These are phyloP conservation scores for Alternaria infectoria DNA, from an alignment of 2,329 filamentous ascomycete species.

Conservation along the genomic window DNA sequence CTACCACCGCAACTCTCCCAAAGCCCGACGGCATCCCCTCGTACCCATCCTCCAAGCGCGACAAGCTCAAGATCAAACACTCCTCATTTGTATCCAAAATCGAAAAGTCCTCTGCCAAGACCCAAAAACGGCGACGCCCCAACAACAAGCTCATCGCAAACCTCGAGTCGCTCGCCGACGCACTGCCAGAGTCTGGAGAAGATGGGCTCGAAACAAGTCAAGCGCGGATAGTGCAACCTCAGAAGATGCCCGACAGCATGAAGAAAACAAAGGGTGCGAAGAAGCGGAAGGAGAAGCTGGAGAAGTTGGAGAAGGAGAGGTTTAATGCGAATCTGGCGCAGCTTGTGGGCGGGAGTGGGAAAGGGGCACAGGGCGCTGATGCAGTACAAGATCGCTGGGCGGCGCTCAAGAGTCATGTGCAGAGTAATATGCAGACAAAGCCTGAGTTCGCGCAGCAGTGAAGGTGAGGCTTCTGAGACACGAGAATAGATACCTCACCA, in stretches of 20 bases:
- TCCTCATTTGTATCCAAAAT: slow-evolving; percentile 79
- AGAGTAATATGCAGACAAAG: slow-evolving; percentile 87
- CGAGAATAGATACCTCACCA: not conserved
- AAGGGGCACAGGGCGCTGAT: slow-evolving; percentile 12
- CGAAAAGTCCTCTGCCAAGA: slow-evolving; percentile 63
- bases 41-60: slow-evolving; percentile 77
- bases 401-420: slow-evolving; percentile 82
- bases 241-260: slow-evolving; percentile 71
- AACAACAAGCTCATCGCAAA: slow-evolving; percentile 79
- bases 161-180: slow-evolving; percentile 78
- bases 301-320: slow-evolving; percentile 79
- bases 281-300: slow-evolving; percentile 81
- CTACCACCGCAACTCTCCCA: slow-evolving; percentile 21
- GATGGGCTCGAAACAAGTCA: slow-evolving; percentile 50
- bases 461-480: not conserved
- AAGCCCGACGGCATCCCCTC: slow-evolving; percentile 43
- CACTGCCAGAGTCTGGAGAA: slow-evolving; percentile 67
- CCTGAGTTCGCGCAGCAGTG: slow-evolving; percentile 65
- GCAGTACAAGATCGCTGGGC: slow-evolving; percentile 66
- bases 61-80: slow-evolving; percentile 84
- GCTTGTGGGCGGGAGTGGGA: slow-evolving; percentile 57
- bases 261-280: slow-evolving; percentile 68
- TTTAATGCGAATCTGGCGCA: slow-evolving; percentile 85
- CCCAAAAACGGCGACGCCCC: slow-evolving; percentile 70
- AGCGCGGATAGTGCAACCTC: slow-evolving; percentile 61